phyloP scores from a whole-genome alignment of 768 basidiomycete species.

The Dacryopinax primogenitus region DNA sequence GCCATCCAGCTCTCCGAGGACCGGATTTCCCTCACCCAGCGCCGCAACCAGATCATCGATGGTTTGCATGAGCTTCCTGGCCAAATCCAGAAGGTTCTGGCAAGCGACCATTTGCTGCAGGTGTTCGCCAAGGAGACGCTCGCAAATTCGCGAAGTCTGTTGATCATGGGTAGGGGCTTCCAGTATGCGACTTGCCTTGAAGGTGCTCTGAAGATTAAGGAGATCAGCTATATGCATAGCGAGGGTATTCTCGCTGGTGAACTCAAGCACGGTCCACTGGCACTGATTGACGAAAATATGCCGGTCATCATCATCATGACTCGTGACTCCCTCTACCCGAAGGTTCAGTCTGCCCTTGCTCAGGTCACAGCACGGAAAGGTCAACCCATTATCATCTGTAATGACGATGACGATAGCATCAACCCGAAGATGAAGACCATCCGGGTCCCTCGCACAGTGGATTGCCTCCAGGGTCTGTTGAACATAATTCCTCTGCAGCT shows the following conservation, averaged over 20 bases:
- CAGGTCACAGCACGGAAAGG: constrained; percentile 98
- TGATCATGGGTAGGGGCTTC: constrained; percentile 97
- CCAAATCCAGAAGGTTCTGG: constrained; percentile 79
- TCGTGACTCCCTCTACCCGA: constrained; percentile 92
- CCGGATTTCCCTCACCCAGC: constrained; percentile 80
- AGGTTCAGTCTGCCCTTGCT: constrained; percentile 89
- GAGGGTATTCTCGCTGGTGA: constrained; percentile 91
- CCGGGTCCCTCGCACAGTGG: constrained; percentile 87
- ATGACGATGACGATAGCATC: constrained; percentile 66
- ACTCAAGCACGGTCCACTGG: constrained; percentile 96
- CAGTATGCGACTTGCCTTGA: constrained; percentile 96
- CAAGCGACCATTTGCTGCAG: constrained; percentile 61
- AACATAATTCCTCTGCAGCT: constrained; percentile 96
- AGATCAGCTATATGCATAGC: constrained; percentile 69
- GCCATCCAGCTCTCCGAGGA: constrained; percentile 98
- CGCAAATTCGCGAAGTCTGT: constrained; percentile 65
- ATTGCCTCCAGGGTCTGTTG: constrained; percentile 86
- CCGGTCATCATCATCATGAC: constrained; percentile 99
- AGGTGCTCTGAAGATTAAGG: constrained; percentile 98
- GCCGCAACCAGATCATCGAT: constrained; percentile 85
- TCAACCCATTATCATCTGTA: constrained; percentile 87
- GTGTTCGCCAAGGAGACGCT: constrained; percentile 68
- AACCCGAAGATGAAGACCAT: constrained; percentile 69
- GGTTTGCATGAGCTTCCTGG: constrained; percentile 80
- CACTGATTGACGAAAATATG: constrained; percentile 97